Percentiles rank a stretch among this genome's conserved stretches.
phyloP scores from a whole-genome alignment of 2,329 filamentous ascomycete genomes.

The Epichloe sylvatica region DNA sequence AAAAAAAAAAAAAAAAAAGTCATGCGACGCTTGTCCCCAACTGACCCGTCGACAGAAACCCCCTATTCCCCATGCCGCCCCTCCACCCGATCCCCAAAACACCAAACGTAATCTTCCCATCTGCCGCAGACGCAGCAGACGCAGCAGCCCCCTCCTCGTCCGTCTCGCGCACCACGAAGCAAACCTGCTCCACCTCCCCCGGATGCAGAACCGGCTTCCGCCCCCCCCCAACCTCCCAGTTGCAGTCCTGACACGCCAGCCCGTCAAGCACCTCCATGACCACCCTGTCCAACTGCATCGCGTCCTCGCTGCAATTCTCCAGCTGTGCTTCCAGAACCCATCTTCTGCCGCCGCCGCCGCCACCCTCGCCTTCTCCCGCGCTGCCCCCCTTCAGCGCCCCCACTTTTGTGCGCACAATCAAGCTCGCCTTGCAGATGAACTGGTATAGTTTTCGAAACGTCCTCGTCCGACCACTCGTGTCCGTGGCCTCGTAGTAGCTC shows the following conservation, averaged over 20 bases:
- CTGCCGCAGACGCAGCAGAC: slow-evolving; percentile 18
- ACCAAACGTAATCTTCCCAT: slow-evolving; percentile 56
- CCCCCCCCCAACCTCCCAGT: slow-evolving; percentile 32
- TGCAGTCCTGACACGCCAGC: slow-evolving; percentile 39
- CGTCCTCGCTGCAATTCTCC: slow-evolving; percentile 81
- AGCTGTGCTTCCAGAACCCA: slow-evolving; percentile 89
- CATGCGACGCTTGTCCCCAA: slow-evolving; percentile 38
- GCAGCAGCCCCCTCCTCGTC: slow-evolving; percentile 25
- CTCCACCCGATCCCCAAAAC: slow-evolving; percentile 80
- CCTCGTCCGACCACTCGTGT: slow-evolving; percentile 55
- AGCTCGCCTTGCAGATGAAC: slow-evolving; percentile 79
- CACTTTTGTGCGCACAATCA: slow-evolving; percentile 84
- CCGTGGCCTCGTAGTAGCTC: slow-evolving; percentile 79
- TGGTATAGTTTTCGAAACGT: slow-evolving; percentile 95
- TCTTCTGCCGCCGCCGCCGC: slow-evolving; percentile 17
- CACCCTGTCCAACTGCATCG: slow-evolving; percentile 62
- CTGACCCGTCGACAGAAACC: slow-evolving; percentile 77
- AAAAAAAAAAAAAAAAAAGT: not conserved
- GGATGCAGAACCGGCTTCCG: slow-evolving; percentile 44
- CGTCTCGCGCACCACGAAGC: slow-evolving; percentile 41
- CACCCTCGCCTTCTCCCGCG: not conserved
- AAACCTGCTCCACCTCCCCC: slow-evolving; percentile 50
- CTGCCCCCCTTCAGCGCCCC: slow-evolving; percentile 37
- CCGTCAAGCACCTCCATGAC: slow-evolving; percentile 39
- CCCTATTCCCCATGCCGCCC: slow-evolving; percentile 76